These are phyloP conservation scores for Talaromyces sp. DNA, from an alignment of 2,329 filamentous ascomycete genomes.

Conservation along the genomic window DNA sequence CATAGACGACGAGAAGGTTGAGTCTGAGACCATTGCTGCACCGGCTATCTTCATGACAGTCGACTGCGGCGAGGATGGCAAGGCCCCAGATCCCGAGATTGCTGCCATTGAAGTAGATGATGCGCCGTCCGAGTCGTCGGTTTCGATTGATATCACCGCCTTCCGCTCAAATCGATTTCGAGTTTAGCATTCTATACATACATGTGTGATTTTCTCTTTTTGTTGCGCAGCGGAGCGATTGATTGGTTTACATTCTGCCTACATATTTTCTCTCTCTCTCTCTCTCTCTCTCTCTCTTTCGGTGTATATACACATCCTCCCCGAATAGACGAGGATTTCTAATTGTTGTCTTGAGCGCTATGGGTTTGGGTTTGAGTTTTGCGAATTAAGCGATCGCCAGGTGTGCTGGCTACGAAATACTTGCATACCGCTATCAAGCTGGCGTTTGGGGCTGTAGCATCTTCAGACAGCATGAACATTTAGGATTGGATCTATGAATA, in stretches of 20 bases:
- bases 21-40: conserved; percentile 8
- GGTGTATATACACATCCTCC: not conserved
- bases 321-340: not conserved
- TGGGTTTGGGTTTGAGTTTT: not conserved
- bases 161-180: conserved; percentile 27
- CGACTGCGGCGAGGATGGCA: conserved; percentile 14
- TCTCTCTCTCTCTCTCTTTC: not conserved
- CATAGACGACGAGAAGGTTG: conserved; percentile 15
- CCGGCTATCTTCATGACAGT: not conserved
- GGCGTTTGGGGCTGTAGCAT: not conserved
- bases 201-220: not conserved
- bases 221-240: not conserved
- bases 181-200: conserved; percentile 9
- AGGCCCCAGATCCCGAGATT: conserved; percentile 16
- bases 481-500: not conserved
- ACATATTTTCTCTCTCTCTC: not conserved
- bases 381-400: not conserved
- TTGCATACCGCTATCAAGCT: not conserved
- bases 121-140: conserved; percentile 27
- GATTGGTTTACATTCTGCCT: not conserved
- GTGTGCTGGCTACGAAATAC: not conserved
- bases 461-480: not conserved
- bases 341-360: not conserved
- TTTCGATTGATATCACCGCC: conserved; percentile 32
- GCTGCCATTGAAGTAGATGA: conserved; percentile 34